Conservation (phyloP, 129 eudicot species). For the Chrysanthemum makinoi region DNA sequence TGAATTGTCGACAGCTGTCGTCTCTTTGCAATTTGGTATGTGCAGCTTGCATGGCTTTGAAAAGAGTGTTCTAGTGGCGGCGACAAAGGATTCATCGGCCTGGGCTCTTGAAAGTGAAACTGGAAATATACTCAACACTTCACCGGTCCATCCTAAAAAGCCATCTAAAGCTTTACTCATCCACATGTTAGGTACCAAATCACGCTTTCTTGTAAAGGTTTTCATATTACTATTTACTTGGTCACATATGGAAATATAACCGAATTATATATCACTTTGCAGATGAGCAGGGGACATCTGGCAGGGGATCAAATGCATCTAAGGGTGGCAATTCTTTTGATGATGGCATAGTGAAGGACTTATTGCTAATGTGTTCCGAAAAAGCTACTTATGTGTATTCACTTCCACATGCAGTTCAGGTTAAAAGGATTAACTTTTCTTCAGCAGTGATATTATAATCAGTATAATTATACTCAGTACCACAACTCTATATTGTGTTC, state of each 20-base stretch:
- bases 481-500: slow-evolving; percentile 15
- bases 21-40: slow-evolving; percentile 70
- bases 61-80: slow-evolving; percentile 60
- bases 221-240: slow-evolving; percentile 10
- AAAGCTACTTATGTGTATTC: slow-evolving; percentile 81
- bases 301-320: slow-evolving; percentile 40
- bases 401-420: slow-evolving; percentile 73
- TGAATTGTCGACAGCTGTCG: slow-evolving; percentile 65
- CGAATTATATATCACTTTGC: slow-evolving; percentile 13
- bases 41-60: slow-evolving; percentile 86
- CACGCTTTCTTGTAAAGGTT: slow-evolving; percentile 18
- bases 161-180: slow-evolving; percentile 72
- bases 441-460: not conserved
- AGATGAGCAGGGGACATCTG: slow-evolving; percentile 56
- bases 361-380: slow-evolving; percentile 71
- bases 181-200: slow-evolving; percentile 64
- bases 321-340: slow-evolving; percentile 50
- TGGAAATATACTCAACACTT: slow-evolving; percentile 62
- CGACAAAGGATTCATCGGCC: slow-evolving; percentile 84
- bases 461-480: slow-evolving; percentile 3
- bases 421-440: slow-evolving; percentile 18
- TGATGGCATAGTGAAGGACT: slow-evolving; percentile 53
- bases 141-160: slow-evolving; percentile 67
- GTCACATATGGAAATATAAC: slow-evolving; percentile 8
- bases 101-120: slow-evolving; percentile 84